Conservation (phyloP, 805 yeast genomes). For the Metschnikowia aberdeeniae region DNA sequence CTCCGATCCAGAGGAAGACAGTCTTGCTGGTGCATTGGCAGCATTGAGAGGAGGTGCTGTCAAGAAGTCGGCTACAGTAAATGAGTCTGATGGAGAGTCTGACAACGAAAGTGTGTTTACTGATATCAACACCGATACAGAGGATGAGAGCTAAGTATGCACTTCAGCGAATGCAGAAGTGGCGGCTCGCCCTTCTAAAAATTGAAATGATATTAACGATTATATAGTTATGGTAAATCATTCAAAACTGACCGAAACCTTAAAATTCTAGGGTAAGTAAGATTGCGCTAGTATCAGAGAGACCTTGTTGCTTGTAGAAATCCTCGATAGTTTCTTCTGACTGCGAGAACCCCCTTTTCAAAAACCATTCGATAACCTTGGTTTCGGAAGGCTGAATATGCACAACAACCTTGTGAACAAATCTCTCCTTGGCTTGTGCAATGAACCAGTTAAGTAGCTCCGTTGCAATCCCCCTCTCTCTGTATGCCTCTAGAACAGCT, state of each 20-base stretch:
- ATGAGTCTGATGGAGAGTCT: constrained; percentile 37
- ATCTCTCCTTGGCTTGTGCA: constrained; percentile 51
- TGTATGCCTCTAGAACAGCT: constrained; percentile 64
- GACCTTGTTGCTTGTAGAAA: constrained; percentile 46
- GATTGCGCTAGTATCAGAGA: constrained; percentile 48
- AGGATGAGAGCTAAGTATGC: constrained; percentile 26
- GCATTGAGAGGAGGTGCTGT: constrained; percentile 60
- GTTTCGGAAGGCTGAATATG: constrained; percentile 49
- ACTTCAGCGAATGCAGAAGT: no score
- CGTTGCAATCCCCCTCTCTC: constrained; percentile 58
- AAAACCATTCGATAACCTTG: constrained; percentile 48
- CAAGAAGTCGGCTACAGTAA: constrained; percentile 32
- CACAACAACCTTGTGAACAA: constrained; percentile 47
- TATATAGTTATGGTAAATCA: neutral
- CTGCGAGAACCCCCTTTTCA: constrained; percentile 44
- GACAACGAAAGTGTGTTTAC: constrained; percentile 40
- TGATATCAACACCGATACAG: constrained; percentile 43
- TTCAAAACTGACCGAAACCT: neutral
- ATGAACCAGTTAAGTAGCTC: constrained; percentile 54
- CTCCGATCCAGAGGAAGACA: constrained; percentile 70
- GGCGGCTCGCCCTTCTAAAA: no score
- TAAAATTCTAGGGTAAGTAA: constrained; percentile 30
- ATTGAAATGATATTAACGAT: neutral
- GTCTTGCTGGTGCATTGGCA: constrained; percentile 72
- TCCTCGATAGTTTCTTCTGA: constrained; percentile 34